Conservation (phyloP, 225 moss, liverwort and hornwort species). For the Sphagnum tenellum region DNA sequence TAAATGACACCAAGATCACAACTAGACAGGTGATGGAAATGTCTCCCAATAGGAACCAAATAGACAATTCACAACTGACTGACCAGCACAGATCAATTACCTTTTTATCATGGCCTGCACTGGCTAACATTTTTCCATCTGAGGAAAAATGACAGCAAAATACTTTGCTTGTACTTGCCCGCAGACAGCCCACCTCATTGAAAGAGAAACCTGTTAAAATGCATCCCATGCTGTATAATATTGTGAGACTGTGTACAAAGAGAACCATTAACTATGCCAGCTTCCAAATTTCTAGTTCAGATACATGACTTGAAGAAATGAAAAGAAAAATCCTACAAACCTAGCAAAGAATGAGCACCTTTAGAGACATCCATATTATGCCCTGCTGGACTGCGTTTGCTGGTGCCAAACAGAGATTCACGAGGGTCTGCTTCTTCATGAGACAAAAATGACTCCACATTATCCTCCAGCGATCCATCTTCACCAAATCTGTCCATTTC, state of each 20-base stretch:
- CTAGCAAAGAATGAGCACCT: slow-evolving; percentile 27
- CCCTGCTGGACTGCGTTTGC: slow-evolving; percentile 82
- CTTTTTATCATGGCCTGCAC: slow-evolving; percentile 98
- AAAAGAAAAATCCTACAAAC: too few species aligned
- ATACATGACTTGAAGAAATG: too few species aligned
- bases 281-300: too few species aligned
- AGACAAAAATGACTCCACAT: slow-evolving; percentile 95
- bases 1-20: too few species aligned
- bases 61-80: too few species aligned
- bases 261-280: too few species aligned
- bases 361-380: slow-evolving; percentile 99
- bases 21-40: too few species aligned
- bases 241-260: too few species aligned
- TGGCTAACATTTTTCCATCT: slow-evolving; percentile 92
- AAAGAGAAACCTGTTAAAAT: slow-evolving; percentile 78
- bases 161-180: slow-evolving; percentile 95
- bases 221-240: neutral
- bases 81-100: slow-evolving; percentile 12
- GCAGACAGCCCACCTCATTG: slow-evolving; percentile 92
- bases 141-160: slow-evolving; percentile 98
- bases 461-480: slow-evolving; percentile 88
- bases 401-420: slow-evolving; percentile 88
- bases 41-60: too few species aligned
- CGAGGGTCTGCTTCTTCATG: slow-evolving; percentile 97
- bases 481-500: slow-evolving; percentile 95